Percentiles rank a stretch among this genome's conserved stretches.
These are phyloP conservation scores for Leccinum sublutescens DNA, from an alignment of 768 basidiomycete genomes.

Conservation along the genomic window DNA sequence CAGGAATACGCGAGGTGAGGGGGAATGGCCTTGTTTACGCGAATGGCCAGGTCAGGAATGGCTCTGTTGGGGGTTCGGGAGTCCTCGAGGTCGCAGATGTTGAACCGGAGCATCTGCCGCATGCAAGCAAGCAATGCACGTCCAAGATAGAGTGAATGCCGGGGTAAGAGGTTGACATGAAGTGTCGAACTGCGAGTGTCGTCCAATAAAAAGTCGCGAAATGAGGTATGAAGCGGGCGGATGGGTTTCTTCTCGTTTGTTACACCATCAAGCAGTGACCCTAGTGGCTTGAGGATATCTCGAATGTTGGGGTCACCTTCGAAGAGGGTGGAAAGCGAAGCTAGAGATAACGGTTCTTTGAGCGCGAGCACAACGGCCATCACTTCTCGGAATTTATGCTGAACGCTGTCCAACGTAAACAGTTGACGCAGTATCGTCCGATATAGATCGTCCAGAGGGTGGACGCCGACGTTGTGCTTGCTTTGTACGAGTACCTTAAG, in stretches of 20 bases:
- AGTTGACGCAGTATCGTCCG: conserved; percentile 18
- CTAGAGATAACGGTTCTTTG: conserved; percentile 19
- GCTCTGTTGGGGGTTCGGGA: conserved; percentile 33
- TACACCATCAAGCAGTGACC: conserved; percentile 23
- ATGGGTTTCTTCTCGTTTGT: conserved; percentile 19
- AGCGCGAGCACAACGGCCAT: conserved; percentile 20
- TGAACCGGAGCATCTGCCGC: conserved; percentile 35
- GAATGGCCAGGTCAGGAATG: conserved; percentile 15
- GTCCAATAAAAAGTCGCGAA: conserved; percentile 34
- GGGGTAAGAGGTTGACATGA: conserved; percentile 13
- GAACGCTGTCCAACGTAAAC: conserved; percentile 7
- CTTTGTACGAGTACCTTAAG: conserved; percentile 12
- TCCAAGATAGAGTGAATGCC: conserved; percentile 22
- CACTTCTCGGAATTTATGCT: conserved; percentile 18
- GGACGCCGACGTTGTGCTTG: background rate
- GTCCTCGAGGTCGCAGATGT: conserved; percentile 38
- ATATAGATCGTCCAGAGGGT: conserved; percentile 21
- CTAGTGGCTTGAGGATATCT: conserved; percentile 20
- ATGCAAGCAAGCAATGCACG: conserved; percentile 30
- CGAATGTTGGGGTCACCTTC: conserved; percentile 4
- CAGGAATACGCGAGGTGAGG: conserved; percentile 36
- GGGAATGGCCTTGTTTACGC: conserved; percentile 28
- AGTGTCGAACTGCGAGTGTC: conserved; percentile 23
- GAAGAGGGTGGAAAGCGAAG: conserved; percentile 16
- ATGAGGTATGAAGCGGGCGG: conserved; percentile 35